Evolutionary conservation across 352 stramenopile species (phyloP).

Genomic region (Globisporangium uncinulatum): DNA sequence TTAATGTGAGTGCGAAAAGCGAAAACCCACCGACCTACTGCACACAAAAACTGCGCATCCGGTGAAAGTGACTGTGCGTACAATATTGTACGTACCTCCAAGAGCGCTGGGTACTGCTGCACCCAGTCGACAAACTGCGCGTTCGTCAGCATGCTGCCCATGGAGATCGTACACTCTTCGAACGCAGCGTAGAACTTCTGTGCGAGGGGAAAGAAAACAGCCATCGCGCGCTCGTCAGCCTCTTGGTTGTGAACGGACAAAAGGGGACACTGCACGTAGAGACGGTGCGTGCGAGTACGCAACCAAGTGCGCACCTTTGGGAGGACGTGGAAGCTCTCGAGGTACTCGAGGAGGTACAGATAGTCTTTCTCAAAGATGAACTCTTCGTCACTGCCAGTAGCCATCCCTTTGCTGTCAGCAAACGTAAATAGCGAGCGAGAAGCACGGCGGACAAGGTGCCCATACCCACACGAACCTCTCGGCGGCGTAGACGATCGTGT

Average conservation of each 20-base stretch:
- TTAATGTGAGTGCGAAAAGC: background rate
- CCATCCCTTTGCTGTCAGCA: background rate
- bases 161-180: slow-evolving; percentile 60
- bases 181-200: slow-evolving; percentile 68
- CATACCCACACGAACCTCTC: slow-evolving; percentile 35
- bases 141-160: slow-evolving; percentile 45
- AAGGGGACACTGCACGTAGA: background rate
- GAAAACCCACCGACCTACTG: no score
- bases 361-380: slow-evolving; percentile 72
- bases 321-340: slow-evolving; percentile 55
- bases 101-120: slow-evolving; percentile 51
- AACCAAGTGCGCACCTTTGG: slow-evolving; percentile 33
- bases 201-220: no score
- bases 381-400: slow-evolving; percentile 27
- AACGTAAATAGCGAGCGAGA: background rate
- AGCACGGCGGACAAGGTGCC: no score
- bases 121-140: slow-evolving; percentile 75
- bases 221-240: no score
- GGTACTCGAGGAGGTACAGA: slow-evolving; percentile 56
- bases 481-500: slow-evolving; percentile 62
- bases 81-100: slow-evolving; percentile 35
- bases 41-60: no score
- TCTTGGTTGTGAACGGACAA: no score
- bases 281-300: background rate
- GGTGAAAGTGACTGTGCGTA: no score